Evolutionary conservation across 768 basidiomycete genomes (phyloP), one percentile per base, ranked within the genome.

Genomic region (Phylloporus arenicola): DNA sequence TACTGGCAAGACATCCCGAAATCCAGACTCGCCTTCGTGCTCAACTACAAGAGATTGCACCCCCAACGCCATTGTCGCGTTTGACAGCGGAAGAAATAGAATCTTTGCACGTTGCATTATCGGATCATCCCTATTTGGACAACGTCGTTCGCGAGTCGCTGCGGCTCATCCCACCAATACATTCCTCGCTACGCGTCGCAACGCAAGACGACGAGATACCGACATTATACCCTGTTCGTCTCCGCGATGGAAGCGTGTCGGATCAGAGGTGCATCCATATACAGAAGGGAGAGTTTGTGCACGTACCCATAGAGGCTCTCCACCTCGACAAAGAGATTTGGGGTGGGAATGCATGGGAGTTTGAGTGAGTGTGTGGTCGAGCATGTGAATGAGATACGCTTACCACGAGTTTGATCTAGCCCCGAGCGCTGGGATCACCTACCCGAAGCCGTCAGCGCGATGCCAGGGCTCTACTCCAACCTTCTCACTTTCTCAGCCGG

Each of bases 361-460:
- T 91, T 66, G 76, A 81, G 90, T 91, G 62, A 57, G 81, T 64
- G 31, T 17, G 8, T 17, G 35, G 42, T 47, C 43, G 6, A 17
- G 27, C 37, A 6, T 34, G 37, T 45, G 29, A 22, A 29, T 22
- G 29, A 10, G 47, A 37, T 7, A 45, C 16, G 46, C 40, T 61
- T 44, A 58, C 12, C n/a, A 11, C 11, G 13, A 35, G 30, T 35
- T 37, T 27, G 3, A 40, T 31, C 11, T 53, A 91, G 90, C 34
- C 89, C 89, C 2, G 87, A 92, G 53, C 75, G 89, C 22, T 92
- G 89, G 89, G 78, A 86, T 58, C 72, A 79, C 53, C 76, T 91
- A 0, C 85, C 90, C 1, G 83, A 89, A 52, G 69, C 73, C n/a
- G 88, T 77, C 3, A 57, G 67, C n/a, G 69, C 73, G n/a, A 69